Evolutionary conservation across 306 rosid genomes (phyloP), one percentile per base, ranked within the genome.

Genomic region (Vicia sativa): DNA sequence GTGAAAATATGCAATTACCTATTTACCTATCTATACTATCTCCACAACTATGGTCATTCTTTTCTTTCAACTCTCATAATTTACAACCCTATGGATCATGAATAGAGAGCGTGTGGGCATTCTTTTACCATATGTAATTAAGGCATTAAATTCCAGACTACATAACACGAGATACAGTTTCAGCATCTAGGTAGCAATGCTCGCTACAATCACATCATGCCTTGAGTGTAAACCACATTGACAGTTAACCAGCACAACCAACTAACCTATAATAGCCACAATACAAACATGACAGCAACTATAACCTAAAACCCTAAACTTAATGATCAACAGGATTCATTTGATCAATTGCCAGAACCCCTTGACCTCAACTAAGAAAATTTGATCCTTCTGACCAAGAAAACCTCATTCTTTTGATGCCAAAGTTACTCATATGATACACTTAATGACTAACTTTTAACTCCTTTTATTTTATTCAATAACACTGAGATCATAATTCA

Each of bases 1-100:
- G 18, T 56, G 44, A 69, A 58, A 54, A 73, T 12, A 58, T 61
- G 31, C 13, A 68, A 14, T 59, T 55, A 76, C 11, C 46, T 16
- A 62, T 7, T 65, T 55, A 80, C 11, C 41, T 25, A 74, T 13
- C 58, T 23, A 26, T 46, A 46, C 25, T 59, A 65, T 50, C 23
- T 41, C 59, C 53, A 72, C 72, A 71, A 39, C 23, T 38, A 8
- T 28, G 34, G 52, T 7, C 35, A 59, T 71, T 53, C 58, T 64
- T 50, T 52, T 50, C 69, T 53, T 75, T 60, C 64, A 39, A 39
- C 55, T 29, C 28, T 15, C 8, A 60, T 25, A 44, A n/a, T 43
- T 38, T 60, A 67, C 49, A 74, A 15, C 45, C 39, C 28, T n/a
- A 7, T 28, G 16, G 14, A 54, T 31, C 62, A 28, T 19, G 7